phyloP scores from a whole-genome alignment of 78 protist genomes.

The Guillardia theta region DNA sequence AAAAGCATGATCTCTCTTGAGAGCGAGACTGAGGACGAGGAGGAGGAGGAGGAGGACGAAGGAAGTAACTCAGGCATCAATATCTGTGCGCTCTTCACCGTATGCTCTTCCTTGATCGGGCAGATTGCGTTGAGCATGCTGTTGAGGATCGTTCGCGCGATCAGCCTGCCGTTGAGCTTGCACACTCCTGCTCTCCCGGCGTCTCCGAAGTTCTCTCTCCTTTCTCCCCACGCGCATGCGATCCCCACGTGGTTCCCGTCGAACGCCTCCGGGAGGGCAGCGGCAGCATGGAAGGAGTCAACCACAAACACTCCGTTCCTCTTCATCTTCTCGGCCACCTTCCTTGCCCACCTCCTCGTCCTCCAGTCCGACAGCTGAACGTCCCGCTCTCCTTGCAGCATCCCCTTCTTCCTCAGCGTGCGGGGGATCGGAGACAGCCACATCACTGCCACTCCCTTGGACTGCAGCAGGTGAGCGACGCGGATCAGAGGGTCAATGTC shows the following conservation, averaged over 20 bases:
- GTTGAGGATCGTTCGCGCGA: not conserved
- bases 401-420: not conserved
- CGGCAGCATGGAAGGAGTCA: not conserved
- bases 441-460: not conserved
- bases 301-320: not conserved
- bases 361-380: not conserved
- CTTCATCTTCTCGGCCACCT: not conserved
- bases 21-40: too few species aligned
- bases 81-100: too few species aligned
- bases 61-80: too few species aligned
- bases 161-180: not conserved
- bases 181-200: not conserved
- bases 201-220: not conserved
- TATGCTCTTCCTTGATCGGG: too few species aligned
- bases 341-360: not conserved
- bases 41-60: too few species aligned
- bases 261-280: not conserved
- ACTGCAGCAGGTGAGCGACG: not conserved
- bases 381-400: not conserved
- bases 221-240: not conserved
- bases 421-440: conserved; percentile 15
- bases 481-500: too few species aligned
- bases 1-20: too few species aligned
- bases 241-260: conserved; percentile 10
- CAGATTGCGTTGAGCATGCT: not conserved